Evolutionary conservation across 352 stramenopile species (phyloP), one percentile per base, ranked within the genome.

Genomic region (Globisporangium alternatum): DNA sequence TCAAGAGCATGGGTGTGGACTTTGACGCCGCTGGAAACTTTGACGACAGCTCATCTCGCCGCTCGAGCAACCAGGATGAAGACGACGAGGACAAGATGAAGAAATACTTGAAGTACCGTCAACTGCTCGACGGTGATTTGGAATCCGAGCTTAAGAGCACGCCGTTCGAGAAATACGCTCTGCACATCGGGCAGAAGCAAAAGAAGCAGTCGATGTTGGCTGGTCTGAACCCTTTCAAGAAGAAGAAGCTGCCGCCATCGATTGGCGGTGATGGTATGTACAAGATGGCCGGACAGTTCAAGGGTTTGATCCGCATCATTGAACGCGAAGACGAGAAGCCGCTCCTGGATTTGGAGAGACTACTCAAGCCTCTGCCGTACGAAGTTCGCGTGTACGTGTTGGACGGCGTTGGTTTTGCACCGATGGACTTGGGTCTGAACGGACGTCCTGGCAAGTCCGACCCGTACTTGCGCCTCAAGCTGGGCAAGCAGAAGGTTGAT

Each of bases 241-340:
- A 88, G 68, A 94, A 91, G 57, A 59, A 56, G 64, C 25, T 3
- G 25, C 70, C 54, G 41, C 68, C 8, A 47, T 62, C 22, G n/a
- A 76, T 66, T 25, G 69, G 71, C 44, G 81, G 83, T 15, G 75
- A 69, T 13, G 81, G 79, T 5, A 72, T 85, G 37, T 93, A 89
- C 73, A 91, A 93, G 66, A 80, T 88, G 35, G 89, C 89, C 25
- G 92, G 90, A 2, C 80, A 85, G 28, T 97, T 98, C 66, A 98
- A 98, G 78, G 91, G 90, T 21, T 65, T 98, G 41, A 87, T 97
- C n/a, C 86, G 92, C 22, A 76, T 98, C 17, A 87, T 97, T 30
- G 75, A 92, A 44, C 72, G 81, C 30, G 76, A 93, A 58, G 87
- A 97, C 35, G 88, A 95, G 59, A 88, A 86, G 53, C 83, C 87